Conservation (phyloP, 495 filamentous ascomycete genomes). For the Amorphotheca resinae region DNA sequence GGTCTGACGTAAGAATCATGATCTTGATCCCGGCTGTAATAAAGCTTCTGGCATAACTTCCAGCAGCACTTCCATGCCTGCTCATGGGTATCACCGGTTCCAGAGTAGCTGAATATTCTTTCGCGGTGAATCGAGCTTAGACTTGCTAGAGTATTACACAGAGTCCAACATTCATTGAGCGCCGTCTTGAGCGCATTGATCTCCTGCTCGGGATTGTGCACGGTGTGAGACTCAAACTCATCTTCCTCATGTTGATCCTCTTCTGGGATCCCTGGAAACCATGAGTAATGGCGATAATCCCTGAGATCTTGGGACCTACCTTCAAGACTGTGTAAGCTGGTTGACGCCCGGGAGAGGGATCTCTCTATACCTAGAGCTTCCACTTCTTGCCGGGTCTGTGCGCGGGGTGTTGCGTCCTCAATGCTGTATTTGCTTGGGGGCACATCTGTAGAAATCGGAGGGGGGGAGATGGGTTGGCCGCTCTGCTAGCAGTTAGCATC, state of each 20-base stretch:
- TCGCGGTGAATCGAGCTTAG: slow-evolving; percentile 77
- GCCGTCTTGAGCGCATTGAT: slow-evolving; percentile 62
- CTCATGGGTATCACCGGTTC: slow-evolving; percentile 63
- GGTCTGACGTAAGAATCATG: slow-evolving; percentile 59
- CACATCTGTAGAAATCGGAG: slow-evolving; percentile 57
- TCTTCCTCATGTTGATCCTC: slow-evolving; percentile 23
- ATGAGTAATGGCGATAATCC: slow-evolving; percentile 10
- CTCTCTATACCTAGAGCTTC: slow-evolving; percentile 38
- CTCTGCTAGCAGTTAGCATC: slow-evolving; percentile 3
- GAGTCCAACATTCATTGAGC: slow-evolving; percentile 81
- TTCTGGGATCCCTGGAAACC: slow-evolving; percentile 36
- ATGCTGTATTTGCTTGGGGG: slow-evolving; percentile 47
- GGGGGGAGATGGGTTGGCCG: slow-evolving; percentile 36
- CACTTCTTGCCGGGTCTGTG: slow-evolving; percentile 61
- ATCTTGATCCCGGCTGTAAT: slow-evolving; percentile 63
- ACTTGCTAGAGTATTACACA: slow-evolving; percentile 81
- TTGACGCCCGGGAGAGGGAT: slow-evolving; percentile 27
- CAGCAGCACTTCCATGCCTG: slow-evolving; percentile 87
- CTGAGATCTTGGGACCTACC: slow-evolving; percentile 33
- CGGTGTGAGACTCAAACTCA: slow-evolving; percentile 28
- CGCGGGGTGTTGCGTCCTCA: slow-evolving; percentile 66
- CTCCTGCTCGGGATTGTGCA: slow-evolving; percentile 44
- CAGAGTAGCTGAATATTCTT: slow-evolving; percentile 56
- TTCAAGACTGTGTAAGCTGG: slow-evolving; percentile 55
- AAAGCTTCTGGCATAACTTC: slow-evolving; percentile 78